Percentiles rank a stretch among this genome's conserved stretches.
These are phyloP conservation scores for Xylaria curta DNA, from an alignment of 495 filamentous ascomycete genomes.

Conservation along the genomic window DNA sequence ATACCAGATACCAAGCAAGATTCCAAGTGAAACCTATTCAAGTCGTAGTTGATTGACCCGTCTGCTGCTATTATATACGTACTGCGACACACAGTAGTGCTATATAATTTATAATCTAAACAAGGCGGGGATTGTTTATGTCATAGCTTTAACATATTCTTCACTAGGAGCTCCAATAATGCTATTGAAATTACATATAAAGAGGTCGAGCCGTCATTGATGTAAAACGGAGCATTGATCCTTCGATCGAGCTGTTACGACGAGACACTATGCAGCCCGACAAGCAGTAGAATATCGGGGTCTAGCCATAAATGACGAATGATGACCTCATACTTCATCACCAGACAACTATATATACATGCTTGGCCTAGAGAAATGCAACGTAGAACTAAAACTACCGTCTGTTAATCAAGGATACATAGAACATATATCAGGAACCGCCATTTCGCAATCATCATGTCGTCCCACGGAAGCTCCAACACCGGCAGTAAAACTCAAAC, in stretches of 20 bases:
- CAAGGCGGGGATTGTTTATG: not conserved
- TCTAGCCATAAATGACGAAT: not conserved
- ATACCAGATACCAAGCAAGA: too few species aligned
- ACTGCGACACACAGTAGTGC: too few species aligned
- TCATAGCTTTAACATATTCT: not conserved
- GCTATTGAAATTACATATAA: not conserved
- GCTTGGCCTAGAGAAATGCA: not conserved
- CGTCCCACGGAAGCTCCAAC: slow-evolving; percentile 38
- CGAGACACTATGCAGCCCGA: not conserved
- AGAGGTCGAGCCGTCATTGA: not conserved
- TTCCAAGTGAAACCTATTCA: too few species aligned
- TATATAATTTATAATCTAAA: not conserved
- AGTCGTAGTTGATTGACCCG: too few species aligned
- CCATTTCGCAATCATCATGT: slow-evolving; percentile 29
- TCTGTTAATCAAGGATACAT: not conserved
- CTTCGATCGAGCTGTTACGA: not conserved
- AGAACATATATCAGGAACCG: not conserved
- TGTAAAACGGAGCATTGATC: not conserved
- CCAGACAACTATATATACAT: not conserved
- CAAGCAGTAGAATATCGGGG: not conserved
- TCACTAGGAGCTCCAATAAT: not conserved
- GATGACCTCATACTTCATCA: not conserved
- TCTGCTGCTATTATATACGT: too few species aligned
- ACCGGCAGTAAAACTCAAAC: slow-evolving; percentile 35
- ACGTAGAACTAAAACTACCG: too few species aligned